These are phyloP conservation scores for Pichia sp. DNA, from an alignment of 1,139 yeast genomes.

Conservation along the genomic window DNA sequence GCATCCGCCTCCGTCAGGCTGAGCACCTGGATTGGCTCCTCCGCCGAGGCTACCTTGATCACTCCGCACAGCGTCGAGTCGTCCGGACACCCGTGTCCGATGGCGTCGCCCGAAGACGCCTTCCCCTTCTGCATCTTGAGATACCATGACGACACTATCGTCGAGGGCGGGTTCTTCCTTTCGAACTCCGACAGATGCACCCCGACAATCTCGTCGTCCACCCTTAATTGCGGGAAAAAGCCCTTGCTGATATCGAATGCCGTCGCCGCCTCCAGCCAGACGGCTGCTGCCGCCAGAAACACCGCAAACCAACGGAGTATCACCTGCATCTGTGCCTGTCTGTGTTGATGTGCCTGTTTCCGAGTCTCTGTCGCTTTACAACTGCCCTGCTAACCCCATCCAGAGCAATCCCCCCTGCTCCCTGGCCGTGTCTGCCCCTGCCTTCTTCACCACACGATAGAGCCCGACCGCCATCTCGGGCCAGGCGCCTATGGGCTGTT, in stretches of 20 bases:
- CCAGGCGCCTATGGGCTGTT: background rate
- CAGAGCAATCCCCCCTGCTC: background rate
- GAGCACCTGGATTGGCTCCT: slow-evolving; percentile 52
- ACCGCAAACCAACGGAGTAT: background rate
- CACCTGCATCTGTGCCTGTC: background rate
- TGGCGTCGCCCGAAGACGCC: slow-evolving; percentile 28
- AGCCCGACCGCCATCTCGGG: background rate
- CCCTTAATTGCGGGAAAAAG: slow-evolving; percentile 8
- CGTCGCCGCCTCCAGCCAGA: background rate
- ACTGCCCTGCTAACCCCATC: background rate
- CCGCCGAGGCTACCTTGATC: slow-evolving; percentile 43
- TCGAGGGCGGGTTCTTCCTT: slow-evolving; percentile 68
- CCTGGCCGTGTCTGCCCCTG: background rate
- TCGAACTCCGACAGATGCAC: slow-evolving; percentile 18
- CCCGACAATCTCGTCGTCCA: slow-evolving; percentile 24
- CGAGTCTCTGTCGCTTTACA: background rate
- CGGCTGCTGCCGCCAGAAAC: background rate
- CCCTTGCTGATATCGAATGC: slow-evolving; percentile 11
- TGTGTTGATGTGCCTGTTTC: background rate
- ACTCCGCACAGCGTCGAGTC: slow-evolving; percentile 71
- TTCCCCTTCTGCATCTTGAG: slow-evolving; percentile 45
- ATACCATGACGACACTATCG: slow-evolving; percentile 60
- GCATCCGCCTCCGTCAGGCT: slow-evolving; percentile 43
- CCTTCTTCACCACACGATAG: background rate
- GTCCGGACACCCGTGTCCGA: slow-evolving; percentile 51